Conservation (phyloP, 768 basidiomycete species). For the Boletus rubescentipes region DNA sequence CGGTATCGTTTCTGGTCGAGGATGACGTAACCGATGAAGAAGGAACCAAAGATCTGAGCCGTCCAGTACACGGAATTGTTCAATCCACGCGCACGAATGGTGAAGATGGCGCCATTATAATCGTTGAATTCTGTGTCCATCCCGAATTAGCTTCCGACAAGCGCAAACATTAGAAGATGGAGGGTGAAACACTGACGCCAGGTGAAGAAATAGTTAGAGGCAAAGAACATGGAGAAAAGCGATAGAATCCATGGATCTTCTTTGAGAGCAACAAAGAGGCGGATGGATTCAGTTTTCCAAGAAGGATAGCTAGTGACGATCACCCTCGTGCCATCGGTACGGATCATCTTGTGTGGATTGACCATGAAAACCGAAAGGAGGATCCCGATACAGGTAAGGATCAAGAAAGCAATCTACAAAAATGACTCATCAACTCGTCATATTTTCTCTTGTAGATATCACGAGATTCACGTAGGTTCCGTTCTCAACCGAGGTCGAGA, state of each 20-base stretch:
- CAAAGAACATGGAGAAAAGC: slow-evolving; percentile 84
- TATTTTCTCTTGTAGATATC: neutral
- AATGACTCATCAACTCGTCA: neutral
- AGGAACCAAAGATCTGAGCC: too few species aligned
- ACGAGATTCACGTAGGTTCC: slow-evolving; percentile 75
- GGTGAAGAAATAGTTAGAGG: slow-evolving; percentile 83
- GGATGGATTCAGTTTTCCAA: slow-evolving; percentile 72
- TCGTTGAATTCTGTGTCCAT: too few species aligned
- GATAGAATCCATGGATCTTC: slow-evolving; percentile 72
- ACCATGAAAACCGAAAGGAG: slow-evolving; percentile 65
- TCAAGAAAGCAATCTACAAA: slow-evolving; percentile 70
- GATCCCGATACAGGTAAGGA: slow-evolving; percentile 68
- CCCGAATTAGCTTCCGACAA: slow-evolving; percentile 1
- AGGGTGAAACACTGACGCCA: slow-evolving; percentile 56
- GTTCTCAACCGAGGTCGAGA: slow-evolving; percentile 51
- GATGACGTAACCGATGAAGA: too few species aligned
- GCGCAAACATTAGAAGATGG: neutral
- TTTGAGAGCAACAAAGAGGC: slow-evolving; percentile 63
- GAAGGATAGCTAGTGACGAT: slow-evolving; percentile 60
- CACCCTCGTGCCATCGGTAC: slow-evolving; percentile 72
- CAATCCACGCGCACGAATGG: too few species aligned
- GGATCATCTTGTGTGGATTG: slow-evolving; percentile 69
- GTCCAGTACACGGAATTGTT: too few species aligned
- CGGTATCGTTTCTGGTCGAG: too few species aligned
- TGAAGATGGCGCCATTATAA: too few species aligned